Conservation (phyloP, 345 rosid genomes). For the Anastatica hierochuntica region DNA sequence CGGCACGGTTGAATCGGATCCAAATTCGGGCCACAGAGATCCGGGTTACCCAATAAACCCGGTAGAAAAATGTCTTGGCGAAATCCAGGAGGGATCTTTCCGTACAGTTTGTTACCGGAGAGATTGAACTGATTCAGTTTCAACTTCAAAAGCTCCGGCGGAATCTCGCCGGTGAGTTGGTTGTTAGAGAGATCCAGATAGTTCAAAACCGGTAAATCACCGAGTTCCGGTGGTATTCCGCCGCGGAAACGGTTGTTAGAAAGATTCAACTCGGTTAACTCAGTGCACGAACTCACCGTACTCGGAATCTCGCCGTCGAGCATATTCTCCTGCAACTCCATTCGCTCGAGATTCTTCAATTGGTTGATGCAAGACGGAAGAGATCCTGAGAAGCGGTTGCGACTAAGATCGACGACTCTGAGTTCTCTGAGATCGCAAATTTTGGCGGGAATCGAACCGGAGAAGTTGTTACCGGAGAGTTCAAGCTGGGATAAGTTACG, state of each 20-base stretch:
- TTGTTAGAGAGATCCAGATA: constrained; percentile 56
- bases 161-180: constrained; percentile 45
- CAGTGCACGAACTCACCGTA: constrained; percentile 35
- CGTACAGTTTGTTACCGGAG: constrained; percentile 43
- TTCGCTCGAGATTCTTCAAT: constrained; percentile 39
- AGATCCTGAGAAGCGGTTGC: constrained; percentile 34
- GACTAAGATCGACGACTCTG: constrained; percentile 32
- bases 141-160: constrained; percentile 37
- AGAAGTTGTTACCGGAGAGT: constrained; percentile 43
- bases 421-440: constrained; percentile 34
- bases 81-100: constrained; percentile 47
- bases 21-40: constrained; percentile 45
- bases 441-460: constrained; percentile 38
- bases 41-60: constrained; percentile 54
- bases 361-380: constrained; percentile 40
- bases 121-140: constrained; percentile 47
- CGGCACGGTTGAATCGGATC: constrained; percentile 41
- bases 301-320: constrained; percentile 47
- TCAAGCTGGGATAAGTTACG: constrained; percentile 19
- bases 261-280: constrained; percentile 41
- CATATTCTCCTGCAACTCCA: constrained; percentile 42
- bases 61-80: constrained; percentile 14
- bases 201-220: constrained; percentile 36
- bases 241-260: constrained; percentile 45
- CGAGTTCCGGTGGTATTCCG: constrained; percentile 47